Conservation (phyloP, 257 asterid genomes). For the Solanum lignicaule region DNA sequence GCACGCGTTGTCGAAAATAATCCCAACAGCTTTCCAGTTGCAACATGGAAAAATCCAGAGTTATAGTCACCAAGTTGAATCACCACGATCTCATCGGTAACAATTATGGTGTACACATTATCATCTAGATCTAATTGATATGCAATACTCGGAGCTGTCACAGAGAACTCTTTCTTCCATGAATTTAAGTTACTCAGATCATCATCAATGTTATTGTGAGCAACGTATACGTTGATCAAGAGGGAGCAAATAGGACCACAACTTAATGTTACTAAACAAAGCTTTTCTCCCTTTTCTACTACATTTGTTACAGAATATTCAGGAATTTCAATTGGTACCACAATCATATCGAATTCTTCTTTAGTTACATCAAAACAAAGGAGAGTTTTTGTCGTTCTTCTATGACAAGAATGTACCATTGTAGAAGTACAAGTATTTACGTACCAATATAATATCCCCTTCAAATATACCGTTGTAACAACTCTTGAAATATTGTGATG, state of each 20-base stretch:
- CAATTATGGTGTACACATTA: not conserved
- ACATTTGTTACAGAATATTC: not conserved
- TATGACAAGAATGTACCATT: not conserved
- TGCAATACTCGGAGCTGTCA: not conserved
- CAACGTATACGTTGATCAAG: not conserved
- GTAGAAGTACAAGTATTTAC: not conserved
- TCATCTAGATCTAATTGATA: not conserved
- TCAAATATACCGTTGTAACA: not conserved
- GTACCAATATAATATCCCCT: not conserved
- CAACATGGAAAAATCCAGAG: not conserved
- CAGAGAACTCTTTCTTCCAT: not conserved
- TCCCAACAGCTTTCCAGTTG: not conserved
- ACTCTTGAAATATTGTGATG: accelerated
- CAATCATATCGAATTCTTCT: not conserved
- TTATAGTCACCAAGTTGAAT: not conserved
- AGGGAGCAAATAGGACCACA: not conserved
- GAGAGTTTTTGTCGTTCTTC: not conserved
- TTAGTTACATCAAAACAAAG: not conserved
- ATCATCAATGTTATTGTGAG: not conserved
- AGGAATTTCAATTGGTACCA: not conserved
- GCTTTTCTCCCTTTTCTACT: not conserved
- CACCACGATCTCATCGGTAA: not conserved
- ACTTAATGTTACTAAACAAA: not conserved
- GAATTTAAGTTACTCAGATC: not conserved
- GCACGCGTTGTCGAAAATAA: not conserved